Conservation (phyloP, 441 rosid species). For the Populus hybrid region DNA sequence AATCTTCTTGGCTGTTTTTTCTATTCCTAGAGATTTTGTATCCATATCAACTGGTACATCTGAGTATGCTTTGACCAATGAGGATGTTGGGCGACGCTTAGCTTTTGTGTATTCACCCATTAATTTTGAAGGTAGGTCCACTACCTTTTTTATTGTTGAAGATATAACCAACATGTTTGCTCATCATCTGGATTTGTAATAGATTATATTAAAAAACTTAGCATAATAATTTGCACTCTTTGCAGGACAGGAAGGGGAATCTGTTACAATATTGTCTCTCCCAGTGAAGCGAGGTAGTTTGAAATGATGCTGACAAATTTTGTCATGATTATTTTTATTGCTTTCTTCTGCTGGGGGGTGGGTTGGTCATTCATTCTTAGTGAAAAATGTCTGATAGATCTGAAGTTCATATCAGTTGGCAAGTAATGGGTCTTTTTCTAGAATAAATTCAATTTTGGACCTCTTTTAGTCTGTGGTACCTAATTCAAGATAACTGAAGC, state of each 20-base stretch:
- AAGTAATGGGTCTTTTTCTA: background rate
- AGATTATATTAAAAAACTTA: slow-evolving; percentile 3
- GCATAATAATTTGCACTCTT: slow-evolving; percentile 17
- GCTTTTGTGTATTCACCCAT: slow-evolving; percentile 88
- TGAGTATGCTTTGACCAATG: slow-evolving; percentile 81
- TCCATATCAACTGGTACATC: slow-evolving; percentile 75
- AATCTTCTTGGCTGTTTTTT: slow-evolving; percentile 13
- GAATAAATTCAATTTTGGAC: background rate
- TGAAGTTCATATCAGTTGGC: background rate
- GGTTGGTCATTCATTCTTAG: background rate
- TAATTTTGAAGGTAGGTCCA: slow-evolving; percentile 83
- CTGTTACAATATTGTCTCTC: slow-evolving; percentile 58
- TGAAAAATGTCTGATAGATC: background rate
- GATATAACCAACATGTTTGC: slow-evolving; percentile 8
- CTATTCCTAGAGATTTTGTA: slow-evolving; percentile 51
- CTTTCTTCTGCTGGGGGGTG: background rate
- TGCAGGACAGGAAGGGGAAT: slow-evolving; percentile 95
- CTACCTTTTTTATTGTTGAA: slow-evolving; percentile 19
- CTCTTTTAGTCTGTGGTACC: background rate
- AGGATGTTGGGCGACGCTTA: slow-evolving; percentile 77
- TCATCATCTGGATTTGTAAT: slow-evolving; percentile 16
- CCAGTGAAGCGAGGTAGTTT: slow-evolving; percentile 79
- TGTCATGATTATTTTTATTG: background rate
- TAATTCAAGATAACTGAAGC: background rate
- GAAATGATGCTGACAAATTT: slow-evolving; percentile 9